phyloP scores from a whole-genome alignment of 1,284 basidiomycete genomes.

The Tremellales sp. region DNA sequence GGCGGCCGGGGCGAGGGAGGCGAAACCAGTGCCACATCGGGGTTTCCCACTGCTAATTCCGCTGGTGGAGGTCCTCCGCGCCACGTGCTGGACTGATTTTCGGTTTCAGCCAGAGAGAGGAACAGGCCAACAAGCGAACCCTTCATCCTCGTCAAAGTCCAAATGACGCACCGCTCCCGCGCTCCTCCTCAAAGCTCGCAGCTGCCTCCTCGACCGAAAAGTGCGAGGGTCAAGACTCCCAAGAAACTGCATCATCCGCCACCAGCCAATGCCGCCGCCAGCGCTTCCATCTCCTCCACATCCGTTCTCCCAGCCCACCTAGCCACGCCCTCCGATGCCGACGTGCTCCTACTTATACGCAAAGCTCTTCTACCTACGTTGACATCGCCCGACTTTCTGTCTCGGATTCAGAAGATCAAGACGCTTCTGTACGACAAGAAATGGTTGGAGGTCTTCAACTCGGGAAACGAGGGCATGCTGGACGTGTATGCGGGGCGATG shows the following conservation, averaged over 20 bases:
- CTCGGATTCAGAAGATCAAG: conserved; percentile 44
- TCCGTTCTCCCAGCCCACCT: conserved; percentile 9
- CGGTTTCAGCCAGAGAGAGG: too few species aligned
- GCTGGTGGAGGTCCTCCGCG: too few species aligned
- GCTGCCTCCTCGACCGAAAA: neutral
- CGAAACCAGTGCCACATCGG: too few species aligned
- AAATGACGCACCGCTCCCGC: neutral
- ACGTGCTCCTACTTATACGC: conserved; percentile 35
- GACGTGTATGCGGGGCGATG: conserved; percentile 49
- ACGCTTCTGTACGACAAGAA: conserved; percentile 41
- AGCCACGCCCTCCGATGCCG: conserved; percentile 30
- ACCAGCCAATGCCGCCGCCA: conserved; percentile 3
- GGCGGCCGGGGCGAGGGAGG: too few species aligned
- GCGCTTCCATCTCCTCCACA: conserved; percentile 1
- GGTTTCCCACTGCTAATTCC: too few species aligned
- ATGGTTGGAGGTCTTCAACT: conserved; percentile 45
- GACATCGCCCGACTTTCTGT: conserved; percentile 23
- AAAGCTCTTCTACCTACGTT: conserved; percentile 24
- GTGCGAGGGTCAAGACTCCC: neutral
- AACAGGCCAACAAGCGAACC: too few species aligned
- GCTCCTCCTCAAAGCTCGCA: too few species aligned
- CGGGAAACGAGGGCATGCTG: conserved; percentile 28
- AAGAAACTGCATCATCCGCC: conserved; percentile 18
- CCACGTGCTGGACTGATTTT: too few species aligned
- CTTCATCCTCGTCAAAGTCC: neutral